Evolutionary conservation across 1,284 basidiomycete species (phyloP).

Genomic region (Trichosporon coremiiforme): DNA sequence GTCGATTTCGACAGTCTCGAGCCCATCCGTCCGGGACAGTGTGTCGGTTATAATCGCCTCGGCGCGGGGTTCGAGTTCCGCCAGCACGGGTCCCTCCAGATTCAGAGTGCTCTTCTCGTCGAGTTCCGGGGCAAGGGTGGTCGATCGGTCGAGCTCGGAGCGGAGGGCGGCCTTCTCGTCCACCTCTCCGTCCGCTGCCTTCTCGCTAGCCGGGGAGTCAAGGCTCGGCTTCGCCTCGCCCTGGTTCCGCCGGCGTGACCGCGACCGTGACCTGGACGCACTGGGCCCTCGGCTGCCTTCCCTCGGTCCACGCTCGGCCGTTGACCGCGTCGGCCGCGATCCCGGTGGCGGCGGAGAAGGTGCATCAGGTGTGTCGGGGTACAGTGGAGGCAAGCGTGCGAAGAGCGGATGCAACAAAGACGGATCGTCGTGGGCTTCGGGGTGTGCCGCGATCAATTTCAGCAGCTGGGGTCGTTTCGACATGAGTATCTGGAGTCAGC

Average conservation of each 20-base stretch:
- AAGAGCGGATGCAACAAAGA: constrained; percentile 71
- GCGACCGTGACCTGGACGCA: neutral
- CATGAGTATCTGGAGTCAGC: constrained; percentile 49
- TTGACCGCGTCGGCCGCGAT: neutral
- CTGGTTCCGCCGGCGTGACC: neutral
- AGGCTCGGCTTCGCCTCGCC: too few species aligned
- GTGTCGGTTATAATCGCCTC: neutral
- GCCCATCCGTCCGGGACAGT: neutral
- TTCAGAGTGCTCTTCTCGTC: constrained; percentile 1
- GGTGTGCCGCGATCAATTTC: constrained; percentile 38
- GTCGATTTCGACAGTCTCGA: neutral
- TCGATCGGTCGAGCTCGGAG: constrained; percentile 10
- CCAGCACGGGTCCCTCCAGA: too few species aligned
- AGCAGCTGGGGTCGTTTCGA: constrained; percentile 54
- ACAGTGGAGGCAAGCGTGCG: constrained; percentile 68
- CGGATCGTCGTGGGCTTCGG: constrained; percentile 49
- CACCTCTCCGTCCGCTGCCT: neutral
- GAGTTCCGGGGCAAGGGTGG: neutral
- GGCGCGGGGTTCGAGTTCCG: neutral
- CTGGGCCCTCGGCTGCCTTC: neutral
- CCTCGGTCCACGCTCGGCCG: neutral
- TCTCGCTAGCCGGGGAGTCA: neutral
- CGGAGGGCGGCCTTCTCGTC: neutral
- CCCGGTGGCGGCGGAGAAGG: constrained; percentile 17
- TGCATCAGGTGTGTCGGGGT: constrained; percentile 51